phyloP scores from a whole-genome alignment of 1,284 basidiomycete genomes.

The Neonothopanus nambi region DNA sequence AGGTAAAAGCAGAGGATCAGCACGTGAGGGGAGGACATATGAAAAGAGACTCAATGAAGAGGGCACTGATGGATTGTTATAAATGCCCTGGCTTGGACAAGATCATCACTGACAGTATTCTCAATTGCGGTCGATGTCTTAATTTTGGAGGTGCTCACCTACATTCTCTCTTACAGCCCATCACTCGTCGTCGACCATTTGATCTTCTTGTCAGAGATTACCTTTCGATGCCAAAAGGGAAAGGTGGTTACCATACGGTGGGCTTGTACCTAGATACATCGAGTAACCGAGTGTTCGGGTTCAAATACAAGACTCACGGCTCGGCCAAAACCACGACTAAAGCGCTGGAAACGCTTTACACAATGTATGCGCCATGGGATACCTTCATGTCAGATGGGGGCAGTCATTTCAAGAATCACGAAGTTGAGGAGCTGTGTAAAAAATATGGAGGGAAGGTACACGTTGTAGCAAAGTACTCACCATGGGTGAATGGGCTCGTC shows the following conservation, averaged over 20 bases:
- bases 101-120: conserved; percentile 29
- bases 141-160: conserved; percentile 27
- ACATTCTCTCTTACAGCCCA: conserved; percentile 34
- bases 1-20: conserved; percentile 1
- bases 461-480: conserved; percentile 35
- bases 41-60: conserved; percentile 30
- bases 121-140: conserved; percentile 29
- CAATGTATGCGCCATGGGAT: conserved; percentile 26
- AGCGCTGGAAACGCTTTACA: conserved; percentile 24
- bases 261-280: conserved; percentile 29
- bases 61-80: conserved; percentile 25
- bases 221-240: conserved; percentile 33
- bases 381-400: conserved; percentile 40
- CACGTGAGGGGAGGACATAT: conserved; percentile 30
- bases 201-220: conserved; percentile 35
- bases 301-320: conserved; percentile 26
- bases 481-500: conserved; percentile 39
- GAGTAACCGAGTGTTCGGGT: conserved; percentile 29
- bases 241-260: conserved; percentile 30
- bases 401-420: conserved; percentile 36
- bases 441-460: conserved; percentile 22
- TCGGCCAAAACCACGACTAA: conserved; percentile 26
- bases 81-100: conserved; percentile 30
- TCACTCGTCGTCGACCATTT: conserved; percentile 35
- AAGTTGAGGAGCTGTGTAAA: conserved; percentile 30